A percentile compares a stretch with the other conserved stretches of the same genome.
phyloP scores from a whole-genome alignment of 805 yeast species.

The Pichia phayaonensis region DNA sequence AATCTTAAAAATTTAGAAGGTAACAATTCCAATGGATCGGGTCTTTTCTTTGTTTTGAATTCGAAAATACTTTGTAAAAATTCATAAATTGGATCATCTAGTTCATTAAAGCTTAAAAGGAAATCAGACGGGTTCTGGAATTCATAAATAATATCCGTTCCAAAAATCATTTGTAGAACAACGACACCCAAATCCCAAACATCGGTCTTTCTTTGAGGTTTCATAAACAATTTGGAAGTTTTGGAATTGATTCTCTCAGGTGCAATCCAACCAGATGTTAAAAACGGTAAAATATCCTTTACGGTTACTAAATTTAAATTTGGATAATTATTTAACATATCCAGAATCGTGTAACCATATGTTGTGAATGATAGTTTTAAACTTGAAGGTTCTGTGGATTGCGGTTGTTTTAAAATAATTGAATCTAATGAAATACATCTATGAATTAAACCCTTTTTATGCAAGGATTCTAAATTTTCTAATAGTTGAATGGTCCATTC shows the following conservation, averaged over 20 bases:
- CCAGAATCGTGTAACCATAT: slow-evolving; percentile 44
- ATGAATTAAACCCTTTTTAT: slow-evolving; percentile 79
- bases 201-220: slow-evolving; percentile 75
- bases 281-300: slow-evolving; percentile 21
- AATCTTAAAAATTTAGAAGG: slow-evolving; percentile 79
- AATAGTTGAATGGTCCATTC: slow-evolving; percentile 82
- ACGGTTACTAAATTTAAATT: slow-evolving; percentile 20
- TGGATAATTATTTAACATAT: slow-evolving; percentile 29
- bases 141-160: slow-evolving; percentile 46
- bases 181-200: slow-evolving; percentile 89
- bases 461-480: slow-evolving; percentile 78
- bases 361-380: slow-evolving; percentile 56
- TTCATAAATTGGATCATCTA: slow-evolving; percentile 54
- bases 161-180: slow-evolving; percentile 58
- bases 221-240: slow-evolving; percentile 24
- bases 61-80: slow-evolving; percentile 62
- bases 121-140: slow-evolving; percentile 61
- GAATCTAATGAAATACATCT: slow-evolving; percentile 57
- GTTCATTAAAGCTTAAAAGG: slow-evolving; percentile 29
- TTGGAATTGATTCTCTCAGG: slow-evolving; percentile 52
- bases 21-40: slow-evolving; percentile 76
- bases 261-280: slow-evolving; percentile 55
- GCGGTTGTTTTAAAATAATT: slow-evolving; percentile 43
- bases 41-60: slow-evolving; percentile 58
- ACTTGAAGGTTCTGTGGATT: slow-evolving; percentile 44